phyloP scores from a whole-genome alignment of 2,329 filamentous ascomycete genomes.

The Penicillium janthinellum region DNA sequence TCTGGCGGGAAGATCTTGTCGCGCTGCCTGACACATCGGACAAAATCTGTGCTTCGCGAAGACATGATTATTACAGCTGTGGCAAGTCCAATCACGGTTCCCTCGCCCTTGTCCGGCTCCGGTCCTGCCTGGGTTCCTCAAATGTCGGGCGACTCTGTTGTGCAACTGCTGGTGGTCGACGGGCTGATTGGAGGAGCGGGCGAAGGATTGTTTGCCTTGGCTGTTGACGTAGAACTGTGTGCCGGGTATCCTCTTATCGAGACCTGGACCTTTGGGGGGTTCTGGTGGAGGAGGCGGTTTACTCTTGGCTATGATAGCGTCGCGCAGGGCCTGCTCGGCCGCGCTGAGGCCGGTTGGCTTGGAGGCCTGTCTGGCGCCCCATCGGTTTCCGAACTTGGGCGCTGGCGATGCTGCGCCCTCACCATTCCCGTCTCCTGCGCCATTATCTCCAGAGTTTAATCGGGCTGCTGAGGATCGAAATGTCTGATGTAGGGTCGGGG shows the following conservation, averaged over 20 bases:
- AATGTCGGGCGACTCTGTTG: background rate
- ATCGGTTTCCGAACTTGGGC: conserved; percentile 35
- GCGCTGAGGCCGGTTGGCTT: conserved; percentile 32
- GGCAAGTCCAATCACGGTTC: conserved; percentile 19
- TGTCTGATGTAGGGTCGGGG: conserved; percentile 28
- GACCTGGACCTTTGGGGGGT: background rate
- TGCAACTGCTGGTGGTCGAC: background rate
- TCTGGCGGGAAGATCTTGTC: conserved; percentile 2
- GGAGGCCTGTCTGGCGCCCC: conserved; percentile 21
- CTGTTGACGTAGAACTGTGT: background rate
- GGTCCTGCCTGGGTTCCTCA: background rate
- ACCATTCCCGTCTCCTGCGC: conserved; percentile 24
- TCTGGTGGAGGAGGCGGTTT: conserved; percentile 13
- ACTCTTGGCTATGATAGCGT: conserved; percentile 27
- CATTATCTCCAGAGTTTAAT: conserved; percentile 31
- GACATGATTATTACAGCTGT: conserved; percentile 12
- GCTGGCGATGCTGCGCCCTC: conserved; percentile 17
- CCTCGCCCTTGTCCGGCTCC: background rate
- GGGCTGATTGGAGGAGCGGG: background rate
- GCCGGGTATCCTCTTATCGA: background rate
- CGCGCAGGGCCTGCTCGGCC: conserved; percentile 36
- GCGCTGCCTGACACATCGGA: conserved; percentile 20
- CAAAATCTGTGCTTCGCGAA: conserved; percentile 13
- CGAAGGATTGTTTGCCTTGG: background rate
- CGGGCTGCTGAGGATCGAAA: conserved; percentile 37